These are phyloP conservation scores for Debaryomyces coudertii DNA, from an alignment of 1,139 yeast genomes.

Conservation along the genomic window DNA sequence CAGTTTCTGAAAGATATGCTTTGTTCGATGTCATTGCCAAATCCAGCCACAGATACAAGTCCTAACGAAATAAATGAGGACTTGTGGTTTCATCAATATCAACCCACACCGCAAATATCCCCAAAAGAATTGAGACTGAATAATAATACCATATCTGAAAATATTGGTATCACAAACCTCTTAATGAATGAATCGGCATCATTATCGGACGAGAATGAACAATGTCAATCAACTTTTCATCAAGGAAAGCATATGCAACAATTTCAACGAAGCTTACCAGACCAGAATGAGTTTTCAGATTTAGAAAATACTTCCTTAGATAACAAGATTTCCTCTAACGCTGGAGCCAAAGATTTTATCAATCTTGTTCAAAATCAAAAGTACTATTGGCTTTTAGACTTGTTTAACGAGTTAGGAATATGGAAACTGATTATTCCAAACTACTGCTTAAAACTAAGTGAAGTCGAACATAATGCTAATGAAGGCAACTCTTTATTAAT, in stretches of 20 bases:
- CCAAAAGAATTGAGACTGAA: constrained; percentile 13
- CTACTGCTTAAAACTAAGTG: constrained; percentile 30
- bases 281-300: not conserved
- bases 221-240: constrained; percentile 1
- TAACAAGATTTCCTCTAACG: constrained; percentile 10
- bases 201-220: constrained; percentile 6
- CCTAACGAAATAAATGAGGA: not conserved
- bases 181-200: constrained; percentile 19
- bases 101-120: not conserved
- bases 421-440: constrained; percentile 46
- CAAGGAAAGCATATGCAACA: not conserved
- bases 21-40: constrained; percentile 10
- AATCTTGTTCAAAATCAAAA: constrained; percentile 34
- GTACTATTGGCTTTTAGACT: constrained; percentile 44
- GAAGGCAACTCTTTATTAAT: constrained; percentile 28
- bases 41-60: not conserved
- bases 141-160: constrained; percentile 23
- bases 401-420: constrained; percentile 41
- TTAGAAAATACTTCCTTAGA: not conserved
- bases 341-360: constrained; percentile 24
- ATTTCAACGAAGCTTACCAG: not conserved
- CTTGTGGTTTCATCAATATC: constrained; percentile 9
- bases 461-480: constrained; percentile 14
- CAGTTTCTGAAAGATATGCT: constrained; percentile 34
- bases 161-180: constrained; percentile 27